phyloP scores from a whole-genome alignment of 2,329 filamentous ascomycete genomes.

The Penicillium concentricum region DNA sequence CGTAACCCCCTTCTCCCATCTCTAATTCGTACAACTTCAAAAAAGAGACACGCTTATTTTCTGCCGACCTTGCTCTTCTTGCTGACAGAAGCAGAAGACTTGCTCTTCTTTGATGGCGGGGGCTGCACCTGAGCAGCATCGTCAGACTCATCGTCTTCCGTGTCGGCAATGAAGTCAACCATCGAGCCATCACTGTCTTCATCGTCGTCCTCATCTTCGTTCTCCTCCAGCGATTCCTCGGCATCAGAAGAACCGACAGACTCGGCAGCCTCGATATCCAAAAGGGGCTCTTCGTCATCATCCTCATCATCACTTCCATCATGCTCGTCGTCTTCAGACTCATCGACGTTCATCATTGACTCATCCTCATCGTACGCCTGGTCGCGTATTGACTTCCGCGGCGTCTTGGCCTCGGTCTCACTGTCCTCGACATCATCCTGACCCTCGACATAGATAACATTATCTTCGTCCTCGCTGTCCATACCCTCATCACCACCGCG shows the following conservation, averaged over 20 bases:
- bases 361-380: slow-evolving; percentile 44
- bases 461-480: slow-evolving; percentile 62
- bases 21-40: slow-evolving; percentile 15
- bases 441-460: slow-evolving; percentile 83
- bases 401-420: slow-evolving; percentile 34
- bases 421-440: slow-evolving; percentile 60
- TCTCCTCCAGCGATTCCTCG: slow-evolving; percentile 57
- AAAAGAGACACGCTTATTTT: slow-evolving; percentile 26
- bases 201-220: slow-evolving; percentile 63
- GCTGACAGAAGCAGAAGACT: slow-evolving; percentile 19
- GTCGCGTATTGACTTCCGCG: slow-evolving; percentile 39
- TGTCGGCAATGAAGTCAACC: slow-evolving; percentile 49
- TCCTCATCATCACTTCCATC: slow-evolving; percentile 58
- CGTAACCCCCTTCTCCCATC: slow-evolving; percentile 17
- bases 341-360: slow-evolving; percentile 43
- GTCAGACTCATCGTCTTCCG: slow-evolving; percentile 44
- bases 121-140: slow-evolving; percentile 27
- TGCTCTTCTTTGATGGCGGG: slow-evolving; percentile 39
- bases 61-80: slow-evolving; percentile 36
- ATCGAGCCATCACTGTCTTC: slow-evolving; percentile 58
- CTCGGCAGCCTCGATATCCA: slow-evolving; percentile 47
- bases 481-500: slow-evolving; percentile 49
- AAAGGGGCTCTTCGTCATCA: slow-evolving; percentile 40
- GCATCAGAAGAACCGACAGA: slow-evolving; percentile 43
- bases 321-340: slow-evolving; percentile 50